Percentiles rank a stretch among this genome's conserved stretches.
phyloP scores from a whole-genome alignment of 805 yeast genomes.

The Yamadazyma endophytica region DNA sequence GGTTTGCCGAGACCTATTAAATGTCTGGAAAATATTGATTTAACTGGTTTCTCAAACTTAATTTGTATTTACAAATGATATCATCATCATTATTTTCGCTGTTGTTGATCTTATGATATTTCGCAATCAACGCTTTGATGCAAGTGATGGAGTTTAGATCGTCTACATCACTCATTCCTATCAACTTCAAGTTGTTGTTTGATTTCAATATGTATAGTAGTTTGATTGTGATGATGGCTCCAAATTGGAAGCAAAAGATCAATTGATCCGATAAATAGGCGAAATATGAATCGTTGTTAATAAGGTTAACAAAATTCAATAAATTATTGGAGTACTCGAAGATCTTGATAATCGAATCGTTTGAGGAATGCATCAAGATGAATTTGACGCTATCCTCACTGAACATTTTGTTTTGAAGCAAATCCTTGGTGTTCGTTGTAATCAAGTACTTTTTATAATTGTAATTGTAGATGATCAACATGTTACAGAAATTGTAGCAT shows the following conservation, averaged over 20 bases:
- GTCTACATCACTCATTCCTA: conserved; percentile 6
- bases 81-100: conserved; percentile 23
- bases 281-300: conserved; percentile 53
- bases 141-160: conserved; percentile 10
- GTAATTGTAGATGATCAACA: conserved; percentile 45
- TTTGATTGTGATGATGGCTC: conserved; percentile 34
- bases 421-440: conserved; percentile 4
- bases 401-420: conserved; percentile 6
- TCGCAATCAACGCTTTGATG: conserved; percentile 19
- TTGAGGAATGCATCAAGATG: conserved; percentile 21
- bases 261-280: conserved; percentile 70
- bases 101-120: conserved; percentile 25
- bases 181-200: conserved; percentile 3
- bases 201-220: conserved; percentile 11
- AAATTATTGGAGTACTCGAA: conserved; percentile 39
- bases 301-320: conserved; percentile 35
- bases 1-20: conserved; percentile 1
- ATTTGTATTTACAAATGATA: conserved; percentile 25
- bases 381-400: conserved; percentile 19
- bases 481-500: conserved; percentile 58
- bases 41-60: conserved; percentile 15
- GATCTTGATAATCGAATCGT: conserved; percentile 27
- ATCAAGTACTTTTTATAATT: conserved; percentile 18
- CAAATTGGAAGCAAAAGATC: conserved; percentile 48
- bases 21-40: conserved; percentile 7